Conservation (phyloP, 1,284 basidiomycete species). For the Ustilago shanxiensis region DNA sequence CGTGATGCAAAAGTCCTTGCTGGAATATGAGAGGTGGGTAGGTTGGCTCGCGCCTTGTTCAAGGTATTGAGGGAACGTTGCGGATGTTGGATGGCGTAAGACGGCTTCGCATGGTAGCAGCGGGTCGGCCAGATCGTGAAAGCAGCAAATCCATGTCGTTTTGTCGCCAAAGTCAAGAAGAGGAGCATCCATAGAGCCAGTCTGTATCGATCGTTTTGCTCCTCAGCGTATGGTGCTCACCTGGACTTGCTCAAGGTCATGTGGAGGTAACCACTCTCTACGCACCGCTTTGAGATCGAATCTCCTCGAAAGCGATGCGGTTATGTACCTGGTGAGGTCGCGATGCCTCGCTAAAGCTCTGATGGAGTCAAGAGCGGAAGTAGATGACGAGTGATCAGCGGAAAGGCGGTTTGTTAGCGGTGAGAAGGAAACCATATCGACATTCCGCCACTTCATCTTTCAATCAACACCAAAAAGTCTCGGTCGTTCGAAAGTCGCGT, state of each 20-base stretch:
- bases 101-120: constrained; percentile 10
- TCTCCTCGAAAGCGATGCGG: not conserved
- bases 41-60: not conserved
- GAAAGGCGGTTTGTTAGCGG: not conserved
- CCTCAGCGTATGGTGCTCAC: not conserved
- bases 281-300: not conserved
- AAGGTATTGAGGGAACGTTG: constrained; percentile 1
- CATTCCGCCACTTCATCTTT: not conserved
- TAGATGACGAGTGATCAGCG: constrained; percentile 3
- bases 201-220: not conserved
- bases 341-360: not conserved
- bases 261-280: constrained; percentile 9
- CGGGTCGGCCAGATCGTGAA: not conserved
- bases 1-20: not conserved
- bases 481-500: constrained; percentile 5
- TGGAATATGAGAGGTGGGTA: not conserved
- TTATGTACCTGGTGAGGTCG: too few relatives aligned
- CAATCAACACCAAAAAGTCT: constrained; percentile 15
- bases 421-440: not conserved
- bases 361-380: not conserved
- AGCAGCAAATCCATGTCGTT: not conserved
- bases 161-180: not conserved
- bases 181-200: constrained; percentile 6
- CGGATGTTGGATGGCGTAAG: not conserved
- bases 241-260: not conserved